phyloP scores from a whole-genome alignment of 2,329 filamentous ascomycete species.

The Aspergillus fijiensis region DNA sequence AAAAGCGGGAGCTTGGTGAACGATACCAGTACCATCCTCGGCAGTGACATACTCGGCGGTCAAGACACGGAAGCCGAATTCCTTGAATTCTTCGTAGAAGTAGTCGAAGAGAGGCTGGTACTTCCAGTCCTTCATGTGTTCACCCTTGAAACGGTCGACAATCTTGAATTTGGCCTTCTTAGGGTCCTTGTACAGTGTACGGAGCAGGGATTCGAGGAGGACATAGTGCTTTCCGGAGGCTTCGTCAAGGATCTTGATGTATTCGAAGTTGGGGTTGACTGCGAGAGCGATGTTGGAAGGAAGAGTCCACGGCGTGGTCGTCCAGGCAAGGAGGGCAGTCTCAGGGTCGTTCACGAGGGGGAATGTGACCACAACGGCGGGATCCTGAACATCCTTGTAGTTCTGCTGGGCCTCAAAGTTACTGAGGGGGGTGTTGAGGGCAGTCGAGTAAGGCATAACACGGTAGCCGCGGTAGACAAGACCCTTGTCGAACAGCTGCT shows the following conservation, averaged over 20 bases:
- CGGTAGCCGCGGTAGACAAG: slow-evolving; percentile 85
- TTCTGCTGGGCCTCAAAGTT: slow-evolving; percentile 95
- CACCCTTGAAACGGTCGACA: slow-evolving; percentile 74
- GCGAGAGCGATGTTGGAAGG: slow-evolving; percentile 78
- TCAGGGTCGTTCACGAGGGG: slow-evolving; percentile 75
- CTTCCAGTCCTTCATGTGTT: slow-evolving; percentile 81
- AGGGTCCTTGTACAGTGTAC: slow-evolving; percentile 85
- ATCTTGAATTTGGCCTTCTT: slow-evolving; percentile 94
- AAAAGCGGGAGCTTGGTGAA: slow-evolving; percentile 90
- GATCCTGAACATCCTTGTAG: slow-evolving; percentile 89
- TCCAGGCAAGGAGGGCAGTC: slow-evolving; percentile 80
- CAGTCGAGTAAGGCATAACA: slow-evolving; percentile 95
- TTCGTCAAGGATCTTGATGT: slow-evolving; percentile 82
- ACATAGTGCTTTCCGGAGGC: slow-evolving; percentile 80
- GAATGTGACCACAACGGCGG: slow-evolving; percentile 84
- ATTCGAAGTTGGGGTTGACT: slow-evolving; percentile 79
- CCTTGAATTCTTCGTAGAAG: slow-evolving; percentile 85
- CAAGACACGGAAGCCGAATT: slow-evolving; percentile 75
- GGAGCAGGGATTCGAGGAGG: slow-evolving; percentile 75
- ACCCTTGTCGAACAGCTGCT: slow-evolving; percentile 85
- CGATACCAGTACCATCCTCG: slow-evolving; percentile 88
- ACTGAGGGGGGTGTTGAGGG: slow-evolving; percentile 81
- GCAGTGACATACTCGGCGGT: slow-evolving; percentile 84
- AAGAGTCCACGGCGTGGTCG: slow-evolving; percentile 84
- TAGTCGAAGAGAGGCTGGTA: slow-evolving; percentile 89